These are phyloP conservation scores for Cryptococcus hybrid DNA, from an alignment of 1,284 basidiomycete species.

Conservation along the genomic window DNA sequence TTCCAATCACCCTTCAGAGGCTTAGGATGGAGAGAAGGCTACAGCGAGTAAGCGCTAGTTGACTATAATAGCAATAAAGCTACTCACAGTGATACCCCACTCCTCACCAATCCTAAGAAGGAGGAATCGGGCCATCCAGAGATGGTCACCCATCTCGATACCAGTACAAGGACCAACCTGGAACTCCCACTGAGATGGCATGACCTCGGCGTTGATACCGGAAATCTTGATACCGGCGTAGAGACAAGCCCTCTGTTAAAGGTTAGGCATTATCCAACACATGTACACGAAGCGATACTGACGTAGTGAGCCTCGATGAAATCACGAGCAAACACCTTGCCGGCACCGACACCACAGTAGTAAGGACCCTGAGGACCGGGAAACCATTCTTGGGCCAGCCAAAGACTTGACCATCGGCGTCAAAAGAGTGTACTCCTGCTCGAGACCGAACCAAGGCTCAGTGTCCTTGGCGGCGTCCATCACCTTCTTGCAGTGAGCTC, in stretches of 20 bases:
- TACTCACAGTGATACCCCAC: conserved; percentile 87
- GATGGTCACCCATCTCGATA: conserved; percentile 97
- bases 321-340: conserved; percentile 98
- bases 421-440: conserved; percentile 99
- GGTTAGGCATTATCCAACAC: neutral
- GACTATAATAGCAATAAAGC: neutral
- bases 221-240: conserved; percentile 98
- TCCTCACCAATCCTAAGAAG: conserved; percentile 93
- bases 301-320: conserved; percentile 97
- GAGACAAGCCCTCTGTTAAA: conserved; percentile 63
- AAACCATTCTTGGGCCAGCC: conserved; percentile 99
- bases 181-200: conserved; percentile 99
- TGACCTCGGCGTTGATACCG: conserved; percentile 99
- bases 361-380: conserved; percentile 99
- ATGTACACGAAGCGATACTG: conserved; percentile 10
- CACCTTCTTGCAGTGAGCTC: conserved; percentile 83
- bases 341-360: conserved; percentile 98
- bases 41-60: neutral
- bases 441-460: conserved; percentile 96
- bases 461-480: conserved; percentile 83
- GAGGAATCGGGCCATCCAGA: conserved; percentile 95
- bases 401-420: conserved; percentile 83
- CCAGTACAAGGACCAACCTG: conserved; percentile 98
- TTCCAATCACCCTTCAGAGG: conserved; percentile 98
- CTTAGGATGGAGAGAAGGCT: conserved; percentile 93